Base-by-base conservation (phyloP, 768 basidiomycete species). In the Kwoniella pini region DNA sequence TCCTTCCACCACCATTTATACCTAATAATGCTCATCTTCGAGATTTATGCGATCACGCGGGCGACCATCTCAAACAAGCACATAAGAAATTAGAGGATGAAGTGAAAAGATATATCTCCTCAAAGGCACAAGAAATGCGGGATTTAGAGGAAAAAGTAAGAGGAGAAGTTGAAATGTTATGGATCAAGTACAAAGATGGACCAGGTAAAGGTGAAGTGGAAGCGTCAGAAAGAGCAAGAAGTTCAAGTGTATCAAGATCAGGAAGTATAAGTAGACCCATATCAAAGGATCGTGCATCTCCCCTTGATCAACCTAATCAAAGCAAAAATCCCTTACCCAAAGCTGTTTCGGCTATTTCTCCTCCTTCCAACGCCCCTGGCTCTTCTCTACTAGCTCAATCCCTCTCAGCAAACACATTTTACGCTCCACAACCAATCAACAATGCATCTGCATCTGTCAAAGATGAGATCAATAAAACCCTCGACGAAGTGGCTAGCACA, bases 1-100 rank as follows among this genome's bases (percentile, higher is more conserved):
- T 79, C 64, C 70, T 79, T 13, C 77, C 77, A n/a, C 74, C 74
- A 10, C 77, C 77, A 5, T 79, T 77, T 55, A 73, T 74, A 12
- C 77, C 77, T 1, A 62, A 67, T 15, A 71, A 77, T 45, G 70
- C 75, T 0, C 70, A 72, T 19, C 69, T 79, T 9, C 61, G 68
- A 6, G 52, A 60, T 13, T 62, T 79, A 11, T 71, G 75, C 24
- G 52, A 64, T 28, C 26, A 54, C 13, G 73, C 76, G 6, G 67
- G 71, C 13, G 61, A 54, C 13, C 52, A 63, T 26, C 68, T 79
- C 40, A 54, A 56, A 11, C 60, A 56, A 2, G 30, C 57, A 1
- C 73, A 77, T 26, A 44, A 48, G 9, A 43, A 50, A 13, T 56
- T 66, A 6, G 75, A 77, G 52, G 42, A 58, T 15, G 73, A 77